A percentile compares a stretch with the other conserved stretches of the same genome.
Conservation (phyloP, 2,329 filamentous ascomycete species). For the Venturia carpophila region DNA sequence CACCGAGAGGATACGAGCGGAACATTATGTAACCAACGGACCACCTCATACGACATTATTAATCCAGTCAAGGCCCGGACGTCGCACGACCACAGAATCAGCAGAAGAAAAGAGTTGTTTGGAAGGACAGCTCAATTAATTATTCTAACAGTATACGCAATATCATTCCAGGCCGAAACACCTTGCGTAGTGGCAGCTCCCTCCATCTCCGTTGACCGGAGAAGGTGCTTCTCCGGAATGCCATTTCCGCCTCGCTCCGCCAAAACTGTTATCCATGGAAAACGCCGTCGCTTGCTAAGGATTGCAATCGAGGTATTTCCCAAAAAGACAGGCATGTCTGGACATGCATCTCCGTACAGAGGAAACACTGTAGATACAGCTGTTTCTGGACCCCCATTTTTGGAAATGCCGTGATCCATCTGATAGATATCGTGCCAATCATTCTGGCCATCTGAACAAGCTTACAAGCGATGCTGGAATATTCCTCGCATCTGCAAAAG, state of each 20-base stretch:
- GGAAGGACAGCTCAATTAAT: neutral
- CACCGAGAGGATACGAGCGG: neutral
- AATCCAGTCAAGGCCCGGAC: neutral
- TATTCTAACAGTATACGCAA: neutral
- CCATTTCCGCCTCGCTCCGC: conserved; percentile 4
- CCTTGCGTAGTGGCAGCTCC: neutral
- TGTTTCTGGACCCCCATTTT: neutral
- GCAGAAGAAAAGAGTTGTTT: neutral
- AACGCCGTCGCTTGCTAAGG: conserved; percentile 11
- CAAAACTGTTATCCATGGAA: neutral
- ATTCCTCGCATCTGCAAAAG: conserved; percentile 10
- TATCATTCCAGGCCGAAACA: conserved; percentile 2
- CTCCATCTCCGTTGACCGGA: neutral
- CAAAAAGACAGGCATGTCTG: neutral
- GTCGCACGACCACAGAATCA: neutral
- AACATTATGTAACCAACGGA: neutral
- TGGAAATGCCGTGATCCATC: neutral
- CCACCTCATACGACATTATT: conserved; percentile 2
- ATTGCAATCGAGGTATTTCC: neutral
- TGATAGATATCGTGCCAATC: conserved; percentile 5
- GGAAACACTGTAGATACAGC: neutral
- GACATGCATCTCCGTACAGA: neutral
- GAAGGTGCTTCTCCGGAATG: neutral
- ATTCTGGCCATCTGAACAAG: conserved; percentile 6
- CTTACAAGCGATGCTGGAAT: conserved; percentile 11